Base-by-base conservation (phyloP, 148 eudicot genomes). In the Bassia scoparia region DNA sequence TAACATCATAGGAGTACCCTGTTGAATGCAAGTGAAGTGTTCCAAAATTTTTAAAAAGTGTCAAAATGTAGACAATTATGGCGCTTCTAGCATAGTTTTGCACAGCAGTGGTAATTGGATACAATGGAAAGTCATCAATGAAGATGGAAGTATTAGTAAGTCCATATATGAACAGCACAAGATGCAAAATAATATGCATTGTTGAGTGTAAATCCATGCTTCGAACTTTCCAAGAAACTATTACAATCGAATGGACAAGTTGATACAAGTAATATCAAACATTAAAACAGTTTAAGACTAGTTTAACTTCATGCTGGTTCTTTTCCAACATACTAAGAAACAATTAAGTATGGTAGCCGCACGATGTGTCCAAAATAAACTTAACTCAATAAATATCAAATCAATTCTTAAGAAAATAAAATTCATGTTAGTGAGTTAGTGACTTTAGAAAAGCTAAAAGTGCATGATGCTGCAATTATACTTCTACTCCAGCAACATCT, bases 1-100 rank as follows among this genome's bases (percentile, higher is more conserved):
- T 59, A 95, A 88, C 97, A 95, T 91, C 99, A 95, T 91, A 38
- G 99, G 99, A 59, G 89, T 88, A 72, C 99, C 99, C 99, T 95
- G 81, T 63, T 8, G 61, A 23, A 67, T 62, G 6, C 43, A 75
- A 56, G 69, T 62, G 27, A 46, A 30, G 6, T 30, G 49, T 44
- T 65, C 11, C 26, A 71, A 46, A 7, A 43, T 26, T 30, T 33
- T 46, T 31, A 44, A 17, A n/a, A 43, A 27, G 60, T 48, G 20
- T 33, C 78, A 70, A 20, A 26, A 46, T 61, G 11, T n/a, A 50
- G 26, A 35, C 7, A 10, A 37, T 12, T 61, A 61, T 18, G 24
- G 1, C 7, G 41, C 41, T 61, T 61, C 1, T 61, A 29, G 7
- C 38, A 30, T 60, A 60, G 53, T 49, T 49, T 49, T 49, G 53